Base-by-base conservation (phyloP, 2,329 filamentous ascomycete genomes). In the Corniculantispora saksenae region DNA sequence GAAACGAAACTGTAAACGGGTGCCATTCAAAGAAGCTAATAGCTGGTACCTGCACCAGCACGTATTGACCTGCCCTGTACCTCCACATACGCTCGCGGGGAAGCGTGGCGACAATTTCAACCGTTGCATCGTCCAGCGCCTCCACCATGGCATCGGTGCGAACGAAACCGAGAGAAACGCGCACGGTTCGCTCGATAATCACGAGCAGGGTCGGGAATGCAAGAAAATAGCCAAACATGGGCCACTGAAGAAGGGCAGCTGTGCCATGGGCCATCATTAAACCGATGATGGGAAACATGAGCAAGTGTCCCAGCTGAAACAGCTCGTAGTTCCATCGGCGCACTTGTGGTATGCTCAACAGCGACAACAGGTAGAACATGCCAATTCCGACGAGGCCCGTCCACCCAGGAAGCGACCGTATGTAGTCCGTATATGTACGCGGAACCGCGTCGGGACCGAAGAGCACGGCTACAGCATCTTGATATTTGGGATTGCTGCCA, bases 251-350 rank as follows among this genome's bases (percentile, higher is more conserved):
- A 0, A 87, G 72, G 3, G 72, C 78, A 0, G 78, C 76, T 0
- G 83, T 83, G 0, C 85, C 85, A 67, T 88, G 85, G 0, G 82
- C 84, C 71, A 82, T 82, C 69, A 86, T 78, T 0, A 87, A 74
- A 0, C 81, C 84, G 32, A 87, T 82, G 23, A 87, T 83, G 10
- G 84, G 85, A 50, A 82, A 87, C 82, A 87, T 86, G 45, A 87
- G 79, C 8, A 87, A 67, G 67, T 87, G 85, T 0, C 81, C 82
- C 0, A 86, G 74, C 67, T 87, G 84, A 67, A 88, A 88, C 23
- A 86, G 69, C 67, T 88, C 83, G 61, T 86, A 86, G 67, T 79
- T 84, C 78, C 80, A 80, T 17, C 75, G 80, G 0, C 84, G 77
- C 0, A 87, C 76, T 35, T 76, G 77, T 0, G 85, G 84, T 67